These are phyloP conservation scores for Plenodomus biglobosus DNA, from an alignment of 2,329 filamentous ascomycete species.

Conservation along the genomic window DNA sequence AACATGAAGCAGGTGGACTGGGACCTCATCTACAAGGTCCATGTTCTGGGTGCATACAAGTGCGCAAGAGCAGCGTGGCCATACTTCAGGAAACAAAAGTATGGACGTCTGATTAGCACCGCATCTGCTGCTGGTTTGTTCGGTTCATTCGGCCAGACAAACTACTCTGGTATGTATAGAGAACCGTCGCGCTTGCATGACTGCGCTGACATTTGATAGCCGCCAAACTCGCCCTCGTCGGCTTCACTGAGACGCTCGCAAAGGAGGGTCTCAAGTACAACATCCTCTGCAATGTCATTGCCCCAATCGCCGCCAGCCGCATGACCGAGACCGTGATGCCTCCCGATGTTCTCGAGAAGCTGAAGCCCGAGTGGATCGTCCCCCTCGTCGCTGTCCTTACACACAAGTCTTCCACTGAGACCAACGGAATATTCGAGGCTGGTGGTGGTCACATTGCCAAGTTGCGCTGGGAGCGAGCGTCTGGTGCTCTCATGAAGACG, in stretches of 20 bases:
- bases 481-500: slow-evolving; percentile 84
- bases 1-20: slow-evolving; percentile 98
- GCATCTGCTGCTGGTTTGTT: slow-evolving; percentile 94
- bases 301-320: slow-evolving; percentile 89
- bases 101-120: slow-evolving; percentile 93
- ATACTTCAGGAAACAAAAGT: slow-evolving; percentile 98
- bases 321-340: slow-evolving; percentile 97
- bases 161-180: slow-evolving; percentile 71
- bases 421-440: slow-evolving; percentile 87
- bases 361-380: slow-evolving; percentile 94
- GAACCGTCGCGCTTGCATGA: background rate
- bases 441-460: slow-evolving; percentile 92
- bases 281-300: slow-evolving; percentile 92
- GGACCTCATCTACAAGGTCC: slow-evolving; percentile 91
- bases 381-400: slow-evolving; percentile 86
- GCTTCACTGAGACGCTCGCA: slow-evolving; percentile 95
- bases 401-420: slow-evolving; percentile 86
- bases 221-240: slow-evolving; percentile 91
- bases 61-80: slow-evolving; percentile 94
- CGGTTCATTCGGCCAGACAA: slow-evolving; percentile 92
- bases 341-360: slow-evolving; percentile 79
- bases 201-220: slow-evolving; percentile 51
- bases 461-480: slow-evolving; percentile 90
- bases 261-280: slow-evolving; percentile 99
- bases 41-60: slow-evolving; percentile 94